Evolutionary conservation across 2,329 filamentous ascomycete genomes (phyloP), one percentile per base, ranked within the genome.

Genomic region (Calonectria pteridis): DNA sequence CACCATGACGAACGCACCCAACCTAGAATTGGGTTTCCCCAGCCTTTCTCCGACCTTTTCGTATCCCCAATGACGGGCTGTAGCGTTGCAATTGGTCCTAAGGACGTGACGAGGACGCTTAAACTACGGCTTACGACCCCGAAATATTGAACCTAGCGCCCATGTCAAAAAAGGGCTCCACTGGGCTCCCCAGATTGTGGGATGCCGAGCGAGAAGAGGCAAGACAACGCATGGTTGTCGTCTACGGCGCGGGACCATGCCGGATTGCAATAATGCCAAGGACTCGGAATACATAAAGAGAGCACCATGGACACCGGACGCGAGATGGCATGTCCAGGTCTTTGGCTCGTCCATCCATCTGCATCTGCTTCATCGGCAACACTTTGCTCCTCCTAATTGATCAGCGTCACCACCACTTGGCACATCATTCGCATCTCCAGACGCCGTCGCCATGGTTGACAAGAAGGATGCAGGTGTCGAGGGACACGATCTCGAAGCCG

Each of bases 11-110:
- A 29, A 20, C 50, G 35, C 46, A 10, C 50, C 16, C 55, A 40
- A 59, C 55, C 35, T 59, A 26, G 55, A 59, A 16, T 59, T 37
- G 55, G 33, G 55, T 59, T 59, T 59, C 55, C 40, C 55, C 55
- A 37, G n/a, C n/a, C 33, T 59, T 59, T 59, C 55, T 59, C 55
- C 55, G 55, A 26, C 33, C 29, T 28, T n/a, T 14, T 40, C 16
- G 14, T n/a, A 23, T 18, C n/a, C 31, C 10, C 28, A 26, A 14
- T 59, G 55, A 31, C 33, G 23, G n/a, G 31, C 33, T 6, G 55
- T 26, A 40, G 55, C 33, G 33, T 23, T 59, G 33, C 55, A 37
- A 59, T 59, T 59, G 55, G 55, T 28, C n/a, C 13, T 33, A 28
- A n/a, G n/a, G 33, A 16, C 13, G 33, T 40, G 7, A 40, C 33